Percentiles rank a stretch among this genome's conserved stretches.
Evolutionary conservation across 1,139 yeast species (phyloP).

Genomic region (Spathaspora sp.): DNA sequence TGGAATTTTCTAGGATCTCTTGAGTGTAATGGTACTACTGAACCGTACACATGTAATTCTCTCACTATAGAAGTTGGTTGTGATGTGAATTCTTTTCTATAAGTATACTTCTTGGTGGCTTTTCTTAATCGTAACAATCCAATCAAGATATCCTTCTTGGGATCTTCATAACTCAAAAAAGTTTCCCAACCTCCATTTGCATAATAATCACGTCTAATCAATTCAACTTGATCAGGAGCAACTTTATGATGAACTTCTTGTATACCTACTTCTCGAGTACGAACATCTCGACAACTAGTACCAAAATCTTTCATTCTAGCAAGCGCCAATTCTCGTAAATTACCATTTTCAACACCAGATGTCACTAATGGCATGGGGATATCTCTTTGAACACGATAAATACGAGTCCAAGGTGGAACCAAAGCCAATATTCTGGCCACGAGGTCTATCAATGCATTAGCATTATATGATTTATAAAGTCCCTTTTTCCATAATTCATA

Average conservation of each 20-base stretch:
- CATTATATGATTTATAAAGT: constrained; percentile 88
- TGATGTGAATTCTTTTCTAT: constrained; percentile 78
- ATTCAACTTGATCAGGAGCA: constrained; percentile 94
- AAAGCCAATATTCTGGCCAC: constrained; percentile 94
- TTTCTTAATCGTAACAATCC: constrained; percentile 86
- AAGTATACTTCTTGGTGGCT: constrained; percentile 87
- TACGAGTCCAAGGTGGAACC: constrained; percentile 99
- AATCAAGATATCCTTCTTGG: constrained; percentile 91
- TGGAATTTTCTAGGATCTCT: constrained; percentile 97
- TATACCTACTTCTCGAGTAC: constrained; percentile 98
- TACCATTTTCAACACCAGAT: constrained; percentile 98
- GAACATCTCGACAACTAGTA: constrained; percentile 92
- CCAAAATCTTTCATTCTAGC: constrained; percentile 99
- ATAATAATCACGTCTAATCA: constrained; percentile 90
- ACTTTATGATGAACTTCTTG: constrained; percentile 98
- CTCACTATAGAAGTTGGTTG: constrained; percentile 93
- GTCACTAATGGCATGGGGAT: constrained; percentile 99
- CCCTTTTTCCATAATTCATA: constrained; percentile 98
- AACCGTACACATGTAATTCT: constrained; percentile 95
- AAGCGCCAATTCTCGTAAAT: constrained; percentile 88
- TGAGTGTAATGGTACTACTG: constrained; percentile 96
- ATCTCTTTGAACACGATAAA: constrained; percentile 97
- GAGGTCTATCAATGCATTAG: constrained; percentile 88
- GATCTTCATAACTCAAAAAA: constrained; percentile 92
- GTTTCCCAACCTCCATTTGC: constrained; percentile 99